A percentile compares a stretch with the other conserved stretches of the same genome.
These are phyloP conservation scores for Cytospora mali DNA, from an alignment of 2,329 filamentous ascomycete species.

Conservation along the genomic window DNA sequence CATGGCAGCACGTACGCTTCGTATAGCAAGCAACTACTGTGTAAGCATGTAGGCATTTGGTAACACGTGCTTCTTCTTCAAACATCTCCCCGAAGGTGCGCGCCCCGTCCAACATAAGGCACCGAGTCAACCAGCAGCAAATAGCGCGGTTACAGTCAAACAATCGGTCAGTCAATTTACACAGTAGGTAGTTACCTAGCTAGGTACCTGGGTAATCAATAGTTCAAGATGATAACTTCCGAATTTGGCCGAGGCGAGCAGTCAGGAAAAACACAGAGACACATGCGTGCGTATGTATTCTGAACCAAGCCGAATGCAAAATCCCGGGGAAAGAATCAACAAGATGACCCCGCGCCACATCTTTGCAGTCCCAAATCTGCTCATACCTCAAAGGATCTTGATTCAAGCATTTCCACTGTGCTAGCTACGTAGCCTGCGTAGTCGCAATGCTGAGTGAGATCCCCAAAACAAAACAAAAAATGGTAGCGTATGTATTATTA, in stretches of 20 bases:
- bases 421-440: neutral
- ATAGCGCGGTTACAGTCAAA: neutral
- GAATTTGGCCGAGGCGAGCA: slow-evolving; percentile 16
- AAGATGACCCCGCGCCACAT: slow-evolving; percentile 11
- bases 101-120: neutral
- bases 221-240: neutral
- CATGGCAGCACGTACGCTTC: neutral
- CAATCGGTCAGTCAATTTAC: neutral
- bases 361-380: slow-evolving; percentile 1
- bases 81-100: neutral
- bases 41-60: neutral
- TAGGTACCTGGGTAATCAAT: neutral
- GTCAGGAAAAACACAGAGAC: slow-evolving; percentile 1
- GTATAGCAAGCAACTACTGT: neutral
- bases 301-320: slow-evolving; percentile 15
- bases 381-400: too few species aligned
- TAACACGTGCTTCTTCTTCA: neutral
- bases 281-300: slow-evolving; percentile 1
- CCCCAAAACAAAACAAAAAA: neutral
- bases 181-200: too few species aligned
- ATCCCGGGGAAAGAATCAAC: slow-evolving; percentile 14
- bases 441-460: neutral
- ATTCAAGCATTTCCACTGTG: too few species aligned
- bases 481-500: neutral
- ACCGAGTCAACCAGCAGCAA: neutral